phyloP scores from a whole-genome alignment of 1,139 yeast genomes.

The Scheffersomyces titani region DNA sequence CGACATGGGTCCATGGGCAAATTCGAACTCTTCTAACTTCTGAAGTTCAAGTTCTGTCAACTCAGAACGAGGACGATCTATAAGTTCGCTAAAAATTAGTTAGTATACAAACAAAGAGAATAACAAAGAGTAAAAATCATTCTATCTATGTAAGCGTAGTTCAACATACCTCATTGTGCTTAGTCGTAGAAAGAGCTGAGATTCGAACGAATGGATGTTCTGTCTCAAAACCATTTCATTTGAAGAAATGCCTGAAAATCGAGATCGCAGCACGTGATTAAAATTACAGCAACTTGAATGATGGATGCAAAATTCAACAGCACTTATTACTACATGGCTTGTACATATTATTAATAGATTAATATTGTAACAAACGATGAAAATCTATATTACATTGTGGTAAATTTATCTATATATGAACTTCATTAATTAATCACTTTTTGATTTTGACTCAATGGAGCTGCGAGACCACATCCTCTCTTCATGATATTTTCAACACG shows the following conservation, averaged over 20 bases:
- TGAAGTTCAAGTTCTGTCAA: constrained; percentile 78
- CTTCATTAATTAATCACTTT: constrained; percentile 10
- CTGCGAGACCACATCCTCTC: constrained; percentile 77
- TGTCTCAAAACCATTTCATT: neutral
- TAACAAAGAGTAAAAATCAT: neutral
- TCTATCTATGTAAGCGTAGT: neutral
- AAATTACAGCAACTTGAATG: neutral
- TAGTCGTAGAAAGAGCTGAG: neutral
- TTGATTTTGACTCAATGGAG: constrained; percentile 59
- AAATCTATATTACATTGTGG: neutral
- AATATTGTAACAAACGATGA: neutral
- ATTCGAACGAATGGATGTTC: neutral
- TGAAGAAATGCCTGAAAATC: neutral
- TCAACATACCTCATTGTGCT: neutral
- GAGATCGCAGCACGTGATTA: neutral
- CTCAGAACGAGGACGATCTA: constrained; percentile 76
- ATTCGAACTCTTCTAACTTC: constrained; percentile 86
- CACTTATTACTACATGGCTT: neutral
- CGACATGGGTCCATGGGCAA: constrained; percentile 88
- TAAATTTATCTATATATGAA: too few relatives aligned
- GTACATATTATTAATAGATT: too few relatives aligned
- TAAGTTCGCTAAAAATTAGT: constrained; percentile 49
- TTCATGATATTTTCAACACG: constrained; percentile 80
- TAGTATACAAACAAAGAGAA: constrained; percentile 10
- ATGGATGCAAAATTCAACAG: neutral